Percentiles rank a stretch among this genome's conserved stretches.
These are phyloP conservation scores for Populus trichocarpa DNA, from an alignment of 441 rosid genomes.

Conservation along the genomic window DNA sequence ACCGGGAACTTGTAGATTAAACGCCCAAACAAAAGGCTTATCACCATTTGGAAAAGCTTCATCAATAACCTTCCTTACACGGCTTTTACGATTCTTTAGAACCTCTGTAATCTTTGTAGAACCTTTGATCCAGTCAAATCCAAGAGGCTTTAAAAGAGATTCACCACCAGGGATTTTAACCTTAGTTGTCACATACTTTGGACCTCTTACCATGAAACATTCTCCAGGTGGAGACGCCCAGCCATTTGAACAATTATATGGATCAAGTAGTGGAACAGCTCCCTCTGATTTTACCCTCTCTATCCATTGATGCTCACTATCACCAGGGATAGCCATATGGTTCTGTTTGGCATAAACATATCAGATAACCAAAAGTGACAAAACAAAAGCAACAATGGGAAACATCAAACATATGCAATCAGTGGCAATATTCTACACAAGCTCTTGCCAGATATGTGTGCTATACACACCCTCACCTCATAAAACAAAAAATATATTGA, in stretches of 20 bases:
- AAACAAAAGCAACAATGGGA: not conserved
- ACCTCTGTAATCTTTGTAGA: slow-evolving; percentile 55
- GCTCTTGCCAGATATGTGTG: not conserved
- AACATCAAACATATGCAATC: not conserved
- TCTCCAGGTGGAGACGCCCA: slow-evolving; percentile 85
- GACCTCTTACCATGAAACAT: slow-evolving; percentile 82
- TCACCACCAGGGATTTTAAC: slow-evolving; percentile 71
- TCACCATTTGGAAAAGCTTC: slow-evolving; percentile 45
- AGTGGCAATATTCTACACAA: not conserved
- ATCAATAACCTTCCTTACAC: slow-evolving; percentile 62
- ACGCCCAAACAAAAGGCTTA: slow-evolving; percentile 93
- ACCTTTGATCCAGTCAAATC: slow-evolving; percentile 87
- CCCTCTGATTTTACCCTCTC: slow-evolving; percentile 69
- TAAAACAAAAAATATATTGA: not conserved
- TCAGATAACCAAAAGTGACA: not conserved
- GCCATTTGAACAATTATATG: slow-evolving; percentile 58
- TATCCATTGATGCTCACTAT: slow-evolving; percentile 61
- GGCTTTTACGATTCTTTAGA: slow-evolving; percentile 48
- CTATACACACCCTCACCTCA: not conserved
- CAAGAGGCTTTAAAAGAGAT: slow-evolving; percentile 73
- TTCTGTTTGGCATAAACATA: slow-evolving; percentile 23
- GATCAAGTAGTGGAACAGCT: slow-evolving; percentile 65
- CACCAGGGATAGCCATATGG: slow-evolving; percentile 43
- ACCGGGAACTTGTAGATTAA: slow-evolving; percentile 82
- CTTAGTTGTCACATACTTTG: slow-evolving; percentile 61